Evolutionary conservation across 768 basidiomycete species (phyloP), one percentile per base, ranked within the genome.

Genomic region (Coprinopsis cinerea): DNA sequence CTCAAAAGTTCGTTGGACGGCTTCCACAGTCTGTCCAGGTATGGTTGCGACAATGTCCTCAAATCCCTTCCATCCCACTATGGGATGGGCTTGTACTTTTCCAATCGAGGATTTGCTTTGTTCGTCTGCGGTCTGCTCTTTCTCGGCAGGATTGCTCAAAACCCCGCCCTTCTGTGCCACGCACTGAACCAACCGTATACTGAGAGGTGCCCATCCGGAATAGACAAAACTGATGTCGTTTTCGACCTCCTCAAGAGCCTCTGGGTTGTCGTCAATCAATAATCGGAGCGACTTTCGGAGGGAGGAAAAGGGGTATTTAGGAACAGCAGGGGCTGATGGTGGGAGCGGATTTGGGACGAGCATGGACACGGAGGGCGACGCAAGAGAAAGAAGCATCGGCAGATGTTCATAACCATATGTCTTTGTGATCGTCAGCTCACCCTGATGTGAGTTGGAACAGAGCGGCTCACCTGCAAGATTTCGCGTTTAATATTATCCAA

Each of bases 51-150:
- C 63, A 13, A 90, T 79, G 59, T 98, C 95, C 65, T 98, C 96
- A 61, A 99, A 92, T 20, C 93, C 95, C 65, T 89, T 95, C 94
- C 95, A 99, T 2, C 95, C 95, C 7, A 87, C 80, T 51, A 99
- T 88, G 1, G 92, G 87, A 65, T 96, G 93, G 1, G 93, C 92
- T 61, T 83, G 85, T 34, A 88, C 74, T 62, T 82, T 83, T 46
- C 69, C 72, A 22, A 64, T 56, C n/a, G 64, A 54, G 47, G 59
- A 57, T 39, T 65, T 70, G 47, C 66, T 70, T 34, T 70, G 72
- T 47, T 64, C 67, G 42, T 54, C 55, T 36, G 51, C 57, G 42
- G 60, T 45, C 62, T 73, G 76, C 51, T 79, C 79, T 62, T 75
- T 83, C 59, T 80, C 76, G 20, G 76, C 78, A 44, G 88, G 85